Conservation (phyloP, 1,139 yeast species). For the Lodderomyces margitis region DNA sequence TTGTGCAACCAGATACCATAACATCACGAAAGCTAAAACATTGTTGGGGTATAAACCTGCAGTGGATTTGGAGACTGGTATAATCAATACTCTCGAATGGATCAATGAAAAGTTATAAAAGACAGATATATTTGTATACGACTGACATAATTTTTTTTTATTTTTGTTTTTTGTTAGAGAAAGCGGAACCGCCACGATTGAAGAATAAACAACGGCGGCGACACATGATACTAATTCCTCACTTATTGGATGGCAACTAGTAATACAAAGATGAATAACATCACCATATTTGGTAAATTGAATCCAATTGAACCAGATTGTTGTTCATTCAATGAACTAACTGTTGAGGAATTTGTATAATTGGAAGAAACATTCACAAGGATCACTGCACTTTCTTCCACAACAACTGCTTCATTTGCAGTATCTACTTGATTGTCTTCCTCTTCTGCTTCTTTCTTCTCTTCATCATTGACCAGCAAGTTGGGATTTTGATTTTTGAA, state of each 20-base stretch:
- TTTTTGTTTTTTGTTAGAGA: background rate
- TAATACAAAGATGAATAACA: background rate
- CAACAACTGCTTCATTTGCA: background rate
- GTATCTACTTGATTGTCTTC: background rate
- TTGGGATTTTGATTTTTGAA: conserved; percentile 14
- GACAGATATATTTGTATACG: background rate
- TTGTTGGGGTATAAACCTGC: conserved; percentile 78
- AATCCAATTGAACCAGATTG: background rate
- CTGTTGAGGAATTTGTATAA: background rate
- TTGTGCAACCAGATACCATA: conserved; percentile 94
- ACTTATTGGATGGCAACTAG: background rate
- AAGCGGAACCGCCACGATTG: too few relatives aligned
- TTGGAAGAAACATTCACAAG: background rate
- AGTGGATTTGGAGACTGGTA: conserved; percentile 81
- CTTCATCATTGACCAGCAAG: conserved; percentile 9
- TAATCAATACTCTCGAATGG: conserved; percentile 78
- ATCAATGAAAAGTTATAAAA: conserved; percentile 60
- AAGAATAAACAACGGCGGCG: conserved; percentile 1
- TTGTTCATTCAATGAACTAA: background rate
- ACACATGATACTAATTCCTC: too few relatives aligned
- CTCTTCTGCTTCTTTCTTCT: background rate
- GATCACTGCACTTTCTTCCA: background rate
- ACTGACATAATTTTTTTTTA: too few relatives aligned
- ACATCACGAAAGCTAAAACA: conserved; percentile 80
- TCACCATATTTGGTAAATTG: background rate